These are phyloP conservation scores for Curvularia spicifera DNA, from an alignment of 2,329 filamentous ascomycete species.

Conservation along the genomic window DNA sequence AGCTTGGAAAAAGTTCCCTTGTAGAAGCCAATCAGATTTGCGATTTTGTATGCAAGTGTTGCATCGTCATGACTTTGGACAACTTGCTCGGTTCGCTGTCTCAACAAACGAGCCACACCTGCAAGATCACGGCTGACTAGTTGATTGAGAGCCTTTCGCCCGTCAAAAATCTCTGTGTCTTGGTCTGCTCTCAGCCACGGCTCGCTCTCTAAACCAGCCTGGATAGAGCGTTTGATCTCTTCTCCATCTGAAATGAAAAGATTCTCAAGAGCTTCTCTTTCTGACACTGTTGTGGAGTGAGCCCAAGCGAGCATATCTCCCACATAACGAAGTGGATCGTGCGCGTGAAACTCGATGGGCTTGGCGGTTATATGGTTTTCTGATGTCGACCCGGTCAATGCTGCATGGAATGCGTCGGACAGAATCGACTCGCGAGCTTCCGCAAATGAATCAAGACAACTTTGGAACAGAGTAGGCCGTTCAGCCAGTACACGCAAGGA, in stretches of 20 bases:
- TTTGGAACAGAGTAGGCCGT: conserved; percentile 87
- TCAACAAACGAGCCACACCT: conserved; percentile 81
- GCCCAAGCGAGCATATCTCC: conserved; percentile 98
- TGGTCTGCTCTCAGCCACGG: conserved; percentile 73
- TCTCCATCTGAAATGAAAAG: conserved; percentile 91
- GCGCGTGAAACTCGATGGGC: conserved; percentile 91
- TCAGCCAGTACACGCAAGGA: conserved; percentile 89
- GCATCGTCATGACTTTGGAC: conserved; percentile 92
- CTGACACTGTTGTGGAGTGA: conserved; percentile 91
- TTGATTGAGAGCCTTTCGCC: conserved; percentile 79
- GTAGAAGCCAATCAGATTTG: conserved; percentile 90
- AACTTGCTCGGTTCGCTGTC: conserved; percentile 87
- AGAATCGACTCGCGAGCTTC: conserved; percentile 86
- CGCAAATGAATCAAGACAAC: conserved; percentile 89
- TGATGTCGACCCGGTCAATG: conserved; percentile 75
- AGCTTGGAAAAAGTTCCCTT: conserved; percentile 82
- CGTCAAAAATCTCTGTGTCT: conserved; percentile 70
- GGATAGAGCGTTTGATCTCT: conserved; percentile 82
- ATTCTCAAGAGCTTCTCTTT: conserved; percentile 88
- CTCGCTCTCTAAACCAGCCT: conserved; percentile 80
- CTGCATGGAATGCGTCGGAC: conserved; percentile 86
- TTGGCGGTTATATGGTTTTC: conserved; percentile 67
- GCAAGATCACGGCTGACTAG: conserved; percentile 85
- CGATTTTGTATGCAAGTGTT: conserved; percentile 85
- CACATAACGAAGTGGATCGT: conserved; percentile 88